These are phyloP conservation scores for Lasiodiplodia theobromae DNA, from an alignment of 2,329 filamentous ascomycete genomes.

Conservation along the genomic window DNA sequence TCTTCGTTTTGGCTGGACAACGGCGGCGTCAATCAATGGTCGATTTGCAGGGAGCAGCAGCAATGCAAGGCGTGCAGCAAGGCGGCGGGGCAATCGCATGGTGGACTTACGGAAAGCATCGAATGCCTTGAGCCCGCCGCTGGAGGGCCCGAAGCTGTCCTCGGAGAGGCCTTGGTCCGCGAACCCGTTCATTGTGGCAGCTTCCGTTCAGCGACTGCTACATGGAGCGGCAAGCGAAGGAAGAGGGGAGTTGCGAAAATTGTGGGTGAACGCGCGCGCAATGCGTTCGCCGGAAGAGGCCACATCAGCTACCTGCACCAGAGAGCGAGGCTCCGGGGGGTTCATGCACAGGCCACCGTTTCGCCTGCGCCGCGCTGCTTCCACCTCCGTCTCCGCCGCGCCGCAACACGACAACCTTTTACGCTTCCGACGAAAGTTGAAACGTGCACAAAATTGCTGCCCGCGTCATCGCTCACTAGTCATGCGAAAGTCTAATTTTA, in stretches of 20 bases:
- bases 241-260: neutral
- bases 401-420: neutral
- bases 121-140: constrained; percentile 75
- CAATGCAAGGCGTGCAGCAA: constrained; percentile 5
- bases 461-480: neutral
- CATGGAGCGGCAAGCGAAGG: constrained; percentile 18
- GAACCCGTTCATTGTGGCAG: constrained; percentile 76
- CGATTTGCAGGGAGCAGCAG: neutral
- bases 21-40: constrained; percentile 14
- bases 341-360: neutral
- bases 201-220: constrained; percentile 14
- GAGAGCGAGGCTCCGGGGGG: constrained; percentile 12
- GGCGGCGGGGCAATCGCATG: neutral
- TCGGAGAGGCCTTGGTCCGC: constrained; percentile 73
- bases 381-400: neutral
- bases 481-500: neutral
- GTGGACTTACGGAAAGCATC: constrained; percentile 87
- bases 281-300: constrained; percentile 20
- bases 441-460: constrained; percentile 7
- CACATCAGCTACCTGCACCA: constrained; percentile 24
- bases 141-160: constrained; percentile 74
- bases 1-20: constrained; percentile 87
- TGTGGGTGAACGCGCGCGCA: constrained; percentile 14
- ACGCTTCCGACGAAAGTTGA: constrained; percentile 5
- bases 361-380: neutral